Conservation (phyloP, 306 rosid genomes). For the Prunus mume region DNA sequence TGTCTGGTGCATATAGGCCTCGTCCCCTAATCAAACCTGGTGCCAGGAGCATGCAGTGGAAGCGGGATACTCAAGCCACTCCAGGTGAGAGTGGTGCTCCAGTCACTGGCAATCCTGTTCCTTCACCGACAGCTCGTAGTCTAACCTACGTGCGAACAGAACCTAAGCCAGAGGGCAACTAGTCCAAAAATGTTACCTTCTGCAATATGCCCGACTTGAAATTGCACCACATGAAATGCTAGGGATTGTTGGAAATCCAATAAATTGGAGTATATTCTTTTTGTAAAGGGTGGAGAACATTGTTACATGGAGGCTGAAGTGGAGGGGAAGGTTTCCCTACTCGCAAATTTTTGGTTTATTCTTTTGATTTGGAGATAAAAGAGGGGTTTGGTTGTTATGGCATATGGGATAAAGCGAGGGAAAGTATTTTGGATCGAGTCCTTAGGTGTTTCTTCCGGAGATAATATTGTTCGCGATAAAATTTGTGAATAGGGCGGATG, state of each 20-base stretch:
- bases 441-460: neutral
- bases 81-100: constrained; percentile 46
- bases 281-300: constrained; percentile 47
- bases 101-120: constrained; percentile 23
- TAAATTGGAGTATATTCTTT: constrained; percentile 22
- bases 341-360: constrained; percentile 1
- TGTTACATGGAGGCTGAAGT: constrained; percentile 26
- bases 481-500: constrained; percentile 1
- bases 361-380: constrained; percentile 7
- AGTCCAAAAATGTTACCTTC: constrained; percentile 18
- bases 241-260: constrained; percentile 9
- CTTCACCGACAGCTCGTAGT: constrained; percentile 53
- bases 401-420: neutral
- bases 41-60: constrained; percentile 94
- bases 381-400: neutral
- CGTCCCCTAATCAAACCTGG: constrained; percentile 64
- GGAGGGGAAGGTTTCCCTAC: constrained; percentile 5
- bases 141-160: constrained; percentile 85
- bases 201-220: neutral
- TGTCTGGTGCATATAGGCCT: constrained; percentile 64
- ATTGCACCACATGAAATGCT: neutral
- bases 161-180: constrained; percentile 65
- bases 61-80: constrained; percentile 65
- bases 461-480: neutral
- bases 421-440: neutral